These are phyloP conservation scores for Fraxinus albicans DNA, from an alignment of 305 asterid species.

Conservation along the genomic window DNA sequence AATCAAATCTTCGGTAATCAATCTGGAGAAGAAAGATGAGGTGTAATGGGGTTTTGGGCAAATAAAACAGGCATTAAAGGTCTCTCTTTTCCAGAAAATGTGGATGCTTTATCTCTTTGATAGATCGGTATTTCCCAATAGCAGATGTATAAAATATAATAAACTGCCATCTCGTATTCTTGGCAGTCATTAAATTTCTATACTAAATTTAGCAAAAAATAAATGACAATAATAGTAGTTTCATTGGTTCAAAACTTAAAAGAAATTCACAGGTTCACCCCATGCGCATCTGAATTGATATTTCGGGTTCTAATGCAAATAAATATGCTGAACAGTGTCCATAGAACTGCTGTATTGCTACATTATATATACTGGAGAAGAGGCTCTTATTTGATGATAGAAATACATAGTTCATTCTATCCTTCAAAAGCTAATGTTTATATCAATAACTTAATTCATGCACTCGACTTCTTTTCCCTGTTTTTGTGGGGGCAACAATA, in stretches of 20 bases:
- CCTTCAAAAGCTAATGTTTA: background rate
- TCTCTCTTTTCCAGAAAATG: conserved; percentile 4
- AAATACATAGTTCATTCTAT: background rate
- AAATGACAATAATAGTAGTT: background rate
- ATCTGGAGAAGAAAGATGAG: background rate
- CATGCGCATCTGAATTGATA: background rate
- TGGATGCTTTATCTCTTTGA: background rate
- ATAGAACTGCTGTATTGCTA: background rate
- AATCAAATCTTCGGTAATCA: background rate
- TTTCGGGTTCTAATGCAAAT: background rate
- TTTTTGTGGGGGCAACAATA: background rate
- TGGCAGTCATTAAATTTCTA: background rate
- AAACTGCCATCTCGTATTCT: background rate
- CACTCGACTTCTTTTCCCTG: background rate
- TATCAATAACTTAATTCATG: background rate
- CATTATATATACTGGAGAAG: background rate
- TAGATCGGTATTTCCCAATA: background rate
- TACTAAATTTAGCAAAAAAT: background rate
- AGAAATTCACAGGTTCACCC: background rate
- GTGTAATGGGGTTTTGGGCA: conserved; percentile 9
- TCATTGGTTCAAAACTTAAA: background rate
- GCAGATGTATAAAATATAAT: background rate
- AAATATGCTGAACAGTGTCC: background rate
- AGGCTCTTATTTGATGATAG: background rate
- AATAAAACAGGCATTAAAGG: background rate